Base-by-base conservation (phyloP, 1,284 basidiomycete species). In the Hortiboletus rubellus region DNA sequence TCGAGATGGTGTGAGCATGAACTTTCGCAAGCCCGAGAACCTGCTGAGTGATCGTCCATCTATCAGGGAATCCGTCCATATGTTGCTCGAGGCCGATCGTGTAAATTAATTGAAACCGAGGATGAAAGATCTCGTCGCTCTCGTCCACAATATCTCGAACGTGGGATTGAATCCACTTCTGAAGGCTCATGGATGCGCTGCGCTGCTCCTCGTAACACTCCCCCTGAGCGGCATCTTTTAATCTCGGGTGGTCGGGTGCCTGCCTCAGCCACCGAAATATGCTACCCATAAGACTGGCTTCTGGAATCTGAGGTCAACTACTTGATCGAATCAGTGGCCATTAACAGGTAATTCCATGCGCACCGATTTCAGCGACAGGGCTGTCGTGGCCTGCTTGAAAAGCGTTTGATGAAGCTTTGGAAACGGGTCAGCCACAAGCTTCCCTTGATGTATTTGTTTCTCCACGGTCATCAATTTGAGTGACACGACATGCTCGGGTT, bases 401-500 rank as follows among this genome's bases (percentile, higher is more conserved):
- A 37, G 17, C 3, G 5, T 33, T 17, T 8, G 15, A 22, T 17
- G 41, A 54, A 3, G 14, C 18, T 38, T n/a, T 12, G 7, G 0
- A 4, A 5, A 33, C 5, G 7, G 18, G 2, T 12, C 17, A 5
- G 8, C 4, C 2, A 1, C 7, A 33, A n/a, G 12, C 6, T 30
- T 27, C 2, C n/a, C 38, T 17, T 17, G 6, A 0, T 3, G 77
- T 18, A 59, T 27, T 40, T 59, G 60, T 22, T 22, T 49, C 12
- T 34, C 33, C 33, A 34, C 33, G 11, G 11, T 12, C 12, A 11
- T 12, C 33, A 34, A 34, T 11, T 34, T 34, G 33, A 34, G 33
- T 11, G 33, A 34, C 5, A 34, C 12, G 33, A 34, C 33, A 34
- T 34, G 11, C 12, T 34, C 33, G 5, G 33, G 33, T 12, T 34